Conservation (phyloP, 768 basidiomycete species). For the Cystoderma amianthinum region DNA sequence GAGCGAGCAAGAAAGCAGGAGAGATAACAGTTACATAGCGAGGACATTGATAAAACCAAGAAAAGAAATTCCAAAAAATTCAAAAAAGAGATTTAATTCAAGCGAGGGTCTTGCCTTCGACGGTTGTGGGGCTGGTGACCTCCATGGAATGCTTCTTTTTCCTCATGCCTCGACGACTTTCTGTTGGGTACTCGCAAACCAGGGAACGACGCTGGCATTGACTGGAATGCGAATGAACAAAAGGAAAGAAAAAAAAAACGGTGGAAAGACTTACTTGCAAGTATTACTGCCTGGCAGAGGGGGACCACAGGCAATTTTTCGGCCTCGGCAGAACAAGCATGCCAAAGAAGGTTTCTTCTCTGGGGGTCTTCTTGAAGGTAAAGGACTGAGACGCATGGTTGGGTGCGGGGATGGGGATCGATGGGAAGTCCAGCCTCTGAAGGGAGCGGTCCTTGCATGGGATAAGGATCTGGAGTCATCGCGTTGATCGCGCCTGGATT, state of each 20-base stretch:
- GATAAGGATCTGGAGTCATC: too few relatives aligned
- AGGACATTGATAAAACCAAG: too few relatives aligned
- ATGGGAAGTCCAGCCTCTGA: background rate
- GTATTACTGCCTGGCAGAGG: constrained; percentile 46
- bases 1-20: too few relatives aligned
- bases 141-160: constrained; percentile 35
- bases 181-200: constrained; percentile 63
- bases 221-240: constrained; percentile 27
- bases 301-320: constrained; percentile 66
- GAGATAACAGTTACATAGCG: too few relatives aligned
- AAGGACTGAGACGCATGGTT: constrained; percentile 17
- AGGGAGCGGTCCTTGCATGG: too few relatives aligned
- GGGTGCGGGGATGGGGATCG: constrained; percentile 8
- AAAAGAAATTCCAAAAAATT: too few relatives aligned
- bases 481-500: too few relatives aligned
- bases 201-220: constrained; percentile 69
- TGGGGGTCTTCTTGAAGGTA: constrained; percentile 20
- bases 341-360: constrained; percentile 57
- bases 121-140: too few relatives aligned
- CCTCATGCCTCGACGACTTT: constrained; percentile 66
- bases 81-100: too few relatives aligned
- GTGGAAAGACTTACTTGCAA: constrained; percentile 52
- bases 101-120: too few relatives aligned
- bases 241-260: constrained; percentile 4
- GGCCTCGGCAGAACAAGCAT: constrained; percentile 58